Base-by-base conservation (phyloP, 768 basidiomycete species). In the Hygrocybe coccinea region DNA sequence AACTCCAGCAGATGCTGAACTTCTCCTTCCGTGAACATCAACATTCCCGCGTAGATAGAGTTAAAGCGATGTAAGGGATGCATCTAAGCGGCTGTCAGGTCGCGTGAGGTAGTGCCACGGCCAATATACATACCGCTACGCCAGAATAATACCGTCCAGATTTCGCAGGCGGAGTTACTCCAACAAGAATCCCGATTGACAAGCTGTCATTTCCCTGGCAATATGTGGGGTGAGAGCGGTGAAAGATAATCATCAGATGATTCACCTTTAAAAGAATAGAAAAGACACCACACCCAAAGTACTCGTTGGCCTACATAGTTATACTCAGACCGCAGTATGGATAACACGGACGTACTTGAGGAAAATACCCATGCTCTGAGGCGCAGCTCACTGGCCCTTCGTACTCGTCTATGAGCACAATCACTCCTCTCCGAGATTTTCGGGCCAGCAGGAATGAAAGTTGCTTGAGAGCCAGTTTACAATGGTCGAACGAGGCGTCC, bases 21-120 rank as follows among this genome's bases (percentile, higher is more conserved):
- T 56, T 59, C 43, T 17, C 45, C 25, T 56, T 59, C 58, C 21
- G 58, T 59, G 58, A 59, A 59, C 58, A 59, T 59, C 50, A 59
- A 33, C 58, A 55, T 59, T 35, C 57, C 57, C 44, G 57, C 48
- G 43, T 38, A 59, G 46, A 39, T 24, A 51, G 57, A 59, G 48
- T 55, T 45, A 15, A 9, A 35, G 29, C 21, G 44, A 45, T 59
- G 47, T 59, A 59, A 38, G 7, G 57, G 43, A 59, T 59, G 57
- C 49, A 14, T 33, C 57, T 59, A 51, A 51, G 57, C 48, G 24
- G 29, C 39, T 50, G 53, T 59, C 53, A 59, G 29, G 22, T 24
- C 15, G 36, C n/a, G 15, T 39, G 11, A 39, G 15, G 50, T 29
- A 37, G 10, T 39, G 36, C 50, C 50, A 51, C 17, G 35, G 36